These are phyloP conservation scores for Melaleuca quinquenervia DNA, from an alignment of 345 rosid species.

Conservation along the genomic window DNA sequence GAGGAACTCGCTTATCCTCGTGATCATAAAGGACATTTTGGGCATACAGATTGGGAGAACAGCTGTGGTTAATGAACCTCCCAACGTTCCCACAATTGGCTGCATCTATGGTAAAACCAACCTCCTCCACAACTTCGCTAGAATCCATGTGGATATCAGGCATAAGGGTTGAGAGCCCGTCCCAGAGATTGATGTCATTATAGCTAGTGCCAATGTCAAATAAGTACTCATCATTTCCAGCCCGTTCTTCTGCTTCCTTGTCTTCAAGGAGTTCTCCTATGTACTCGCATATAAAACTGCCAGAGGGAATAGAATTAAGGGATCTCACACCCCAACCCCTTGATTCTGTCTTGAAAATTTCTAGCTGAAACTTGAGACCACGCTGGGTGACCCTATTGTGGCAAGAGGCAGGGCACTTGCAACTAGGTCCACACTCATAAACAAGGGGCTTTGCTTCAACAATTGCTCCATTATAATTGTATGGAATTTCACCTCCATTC, in stretches of 20 bases:
- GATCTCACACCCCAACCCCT: slow-evolving; percentile 97
- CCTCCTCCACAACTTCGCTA: slow-evolving; percentile 19
- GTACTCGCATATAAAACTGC: slow-evolving; percentile 89
- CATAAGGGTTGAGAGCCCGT: slow-evolving; percentile 33
- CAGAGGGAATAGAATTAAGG: slow-evolving; percentile 54
- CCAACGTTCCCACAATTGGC: slow-evolving; percentile 60
- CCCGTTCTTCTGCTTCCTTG: slow-evolving; percentile 52
- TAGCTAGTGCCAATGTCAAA: slow-evolving; percentile 58
- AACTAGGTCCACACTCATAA: slow-evolving; percentile 76
- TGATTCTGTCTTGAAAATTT: slow-evolving; percentile 66
- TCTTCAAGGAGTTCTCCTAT: slow-evolving; percentile 76
- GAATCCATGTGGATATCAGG: slow-evolving; percentile 24
- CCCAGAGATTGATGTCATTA: slow-evolving; percentile 27
- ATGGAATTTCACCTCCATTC: slow-evolving; percentile 78
- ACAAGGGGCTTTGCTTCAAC: slow-evolving; percentile 53
- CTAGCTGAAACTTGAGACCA: slow-evolving; percentile 67
- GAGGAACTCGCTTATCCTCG: slow-evolving; percentile 64
- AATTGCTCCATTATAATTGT: slow-evolving; percentile 64
- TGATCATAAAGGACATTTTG: slow-evolving; percentile 82
- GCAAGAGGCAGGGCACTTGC: slow-evolving; percentile 71
- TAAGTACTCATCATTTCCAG: slow-evolving; percentile 69
- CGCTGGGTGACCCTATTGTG: slow-evolving; percentile 65
- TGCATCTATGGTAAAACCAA: slow-evolving; percentile 79
- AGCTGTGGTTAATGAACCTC: slow-evolving; percentile 86
- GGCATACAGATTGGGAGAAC: slow-evolving; percentile 89